Conservation (phyloP, 345 rosid genomes). For the Eucalyptus grandis region DNA sequence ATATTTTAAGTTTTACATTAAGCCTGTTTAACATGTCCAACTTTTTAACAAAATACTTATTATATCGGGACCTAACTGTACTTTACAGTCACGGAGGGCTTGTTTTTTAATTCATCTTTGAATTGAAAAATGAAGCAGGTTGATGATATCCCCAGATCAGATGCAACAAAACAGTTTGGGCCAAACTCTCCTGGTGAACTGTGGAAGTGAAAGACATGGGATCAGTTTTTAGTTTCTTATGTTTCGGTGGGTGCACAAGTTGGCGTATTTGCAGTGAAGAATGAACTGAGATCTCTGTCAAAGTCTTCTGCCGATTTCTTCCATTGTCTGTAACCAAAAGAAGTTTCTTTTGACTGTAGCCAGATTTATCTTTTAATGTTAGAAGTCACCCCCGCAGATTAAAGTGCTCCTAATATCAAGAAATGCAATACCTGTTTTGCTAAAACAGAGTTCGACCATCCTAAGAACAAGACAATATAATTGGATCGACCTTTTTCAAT, state of each 20-base stretch:
- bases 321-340: background rate
- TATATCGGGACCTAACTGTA: background rate
- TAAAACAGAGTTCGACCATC: background rate
- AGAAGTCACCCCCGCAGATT: background rate
- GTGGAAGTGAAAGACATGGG: background rate
- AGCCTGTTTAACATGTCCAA: background rate
- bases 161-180: background rate
- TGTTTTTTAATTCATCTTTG: background rate
- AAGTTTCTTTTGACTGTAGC: background rate
- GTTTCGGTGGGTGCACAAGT: background rate
- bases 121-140: background rate
- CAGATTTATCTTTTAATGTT: background rate
- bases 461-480: background rate
- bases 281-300: background rate
- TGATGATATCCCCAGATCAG: background rate
- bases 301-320: background rate
- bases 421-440: background rate
- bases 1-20: background rate
- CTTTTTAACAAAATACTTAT: background rate
- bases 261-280: background rate
- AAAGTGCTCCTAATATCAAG: background rate
- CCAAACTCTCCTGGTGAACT: background rate
- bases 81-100: background rate
- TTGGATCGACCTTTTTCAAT: background rate
- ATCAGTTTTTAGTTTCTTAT: background rate